A percentile compares a stretch with the other conserved stretches of the same genome.
These are phyloP conservation scores for Ceratorhiza oryzae-sativae DNA, from an alignment of 1,284 basidiomycete genomes.

Conservation along the genomic window DNA sequence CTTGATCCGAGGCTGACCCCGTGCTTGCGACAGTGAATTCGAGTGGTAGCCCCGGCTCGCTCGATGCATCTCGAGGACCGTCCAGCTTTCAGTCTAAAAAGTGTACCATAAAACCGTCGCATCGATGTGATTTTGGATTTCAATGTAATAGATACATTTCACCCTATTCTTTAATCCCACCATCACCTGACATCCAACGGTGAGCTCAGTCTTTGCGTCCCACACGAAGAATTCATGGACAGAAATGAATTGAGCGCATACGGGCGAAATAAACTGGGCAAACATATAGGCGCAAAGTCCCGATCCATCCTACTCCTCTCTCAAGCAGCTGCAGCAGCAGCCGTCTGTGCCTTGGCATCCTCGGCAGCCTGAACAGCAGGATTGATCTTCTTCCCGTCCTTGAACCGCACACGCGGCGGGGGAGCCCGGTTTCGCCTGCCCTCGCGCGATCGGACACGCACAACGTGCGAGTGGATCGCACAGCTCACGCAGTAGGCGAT, in stretches of 20 bases:
- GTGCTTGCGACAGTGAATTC: conserved; percentile 45
- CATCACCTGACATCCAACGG: no score
- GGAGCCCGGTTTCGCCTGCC: conserved; percentile 95
- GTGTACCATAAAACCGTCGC: conserved; percentile 6
- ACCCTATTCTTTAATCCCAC: background rate
- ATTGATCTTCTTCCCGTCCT: conserved; percentile 97
- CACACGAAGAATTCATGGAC: no score
- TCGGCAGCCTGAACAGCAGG: conserved; percentile 73
- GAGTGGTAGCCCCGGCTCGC: conserved; percentile 43
- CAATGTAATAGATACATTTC: conserved; percentile 2
- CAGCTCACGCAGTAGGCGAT: conserved; percentile 99
- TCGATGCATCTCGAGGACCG: no score
- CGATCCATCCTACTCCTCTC: background rate
- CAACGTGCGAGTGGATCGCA: conserved; percentile 99
- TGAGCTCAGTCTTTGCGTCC: no score
- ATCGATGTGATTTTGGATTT: conserved; percentile 7
- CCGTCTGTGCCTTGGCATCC: conserved; percentile 49
- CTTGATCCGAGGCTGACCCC: background rate
- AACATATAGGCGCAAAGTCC: background rate
- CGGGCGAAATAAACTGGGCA: no score
- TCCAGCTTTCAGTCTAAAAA: background rate
- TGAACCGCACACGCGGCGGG: conserved; percentile 95
- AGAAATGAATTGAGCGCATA: no score
- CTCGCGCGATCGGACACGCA: conserved; percentile 93
- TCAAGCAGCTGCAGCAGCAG: conserved; percentile 9